Evolutionary conservation across 768 basidiomycete genomes (phyloP), one percentile per base, ranked within the genome.

Genomic region (Botryobasidium botryosum): DNA sequence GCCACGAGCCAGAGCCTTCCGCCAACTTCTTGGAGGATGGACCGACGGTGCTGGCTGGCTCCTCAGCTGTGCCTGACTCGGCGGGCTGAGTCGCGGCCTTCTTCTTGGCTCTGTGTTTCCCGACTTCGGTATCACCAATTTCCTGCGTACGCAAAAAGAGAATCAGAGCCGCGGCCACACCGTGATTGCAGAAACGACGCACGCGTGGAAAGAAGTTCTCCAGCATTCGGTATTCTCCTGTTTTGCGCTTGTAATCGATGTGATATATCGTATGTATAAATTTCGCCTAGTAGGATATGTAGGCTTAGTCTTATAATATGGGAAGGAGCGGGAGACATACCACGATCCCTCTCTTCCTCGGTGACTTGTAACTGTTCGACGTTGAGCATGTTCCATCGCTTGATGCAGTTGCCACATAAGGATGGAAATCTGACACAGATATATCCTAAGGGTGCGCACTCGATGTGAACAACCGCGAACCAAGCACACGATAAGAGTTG

Each of bases 331-430:
- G 12, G 1, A 8, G n/a, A 64, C 80, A 48, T 56, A 85, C 82
- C 36, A 83, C 78, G 1, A 70, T 64, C 12, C 79, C 79, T 38
- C 80, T 78, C 51, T 79, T 64, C 35, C 81, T 65, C 0, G 79
- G 77, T 0, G 75, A 70, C 44, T 75, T 66, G 26, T 84, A 62
- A 35, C 70, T 65, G 54, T 85, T 85, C 5, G 78, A 83, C 2
- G 80, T 87, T 33, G 68, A 65, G 51, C 78, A 79, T 0, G 75
- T 66, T 1, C 92, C 92, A 60, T 97, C 92, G 1, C 84, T 75
- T 5, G 80, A 76, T 5, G 79, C 83, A 12, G 79, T 71, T 0
- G 80, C 82, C 3, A 92, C 61, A 57, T 88, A 84, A 4, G 87
- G 78, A 53, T 96, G 92, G 54, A 78, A 80, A 37, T 92, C 82